These are phyloP conservation scores for Claviceps spartinae DNA, from an alignment of 2,329 filamentous ascomycete genomes.

Conservation along the genomic window DNA sequence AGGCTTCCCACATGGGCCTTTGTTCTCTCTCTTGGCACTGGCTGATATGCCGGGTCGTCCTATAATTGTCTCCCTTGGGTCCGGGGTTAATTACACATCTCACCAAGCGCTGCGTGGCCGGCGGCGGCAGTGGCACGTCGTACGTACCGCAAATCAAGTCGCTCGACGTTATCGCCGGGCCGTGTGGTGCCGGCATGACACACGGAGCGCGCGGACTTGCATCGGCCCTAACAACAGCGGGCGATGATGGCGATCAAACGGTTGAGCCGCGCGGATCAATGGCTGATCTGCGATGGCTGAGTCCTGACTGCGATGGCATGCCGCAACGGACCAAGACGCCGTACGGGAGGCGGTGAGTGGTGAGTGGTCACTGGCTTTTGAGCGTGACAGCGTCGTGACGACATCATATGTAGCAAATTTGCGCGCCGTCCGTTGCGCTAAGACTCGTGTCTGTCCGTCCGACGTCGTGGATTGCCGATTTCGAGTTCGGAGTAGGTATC, in stretches of 20 bases:
- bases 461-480: too few relatives aligned
- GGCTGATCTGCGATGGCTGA: not conserved
- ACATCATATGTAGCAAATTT: too few relatives aligned
- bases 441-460: too few relatives aligned
- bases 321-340: not conserved
- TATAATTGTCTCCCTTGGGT: not conserved
- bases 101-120: not conserved
- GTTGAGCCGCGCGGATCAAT: not conserved
- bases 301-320: not conserved
- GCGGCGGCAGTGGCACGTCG: not conserved
- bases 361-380: not conserved
- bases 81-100: not conserved
- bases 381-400: too few relatives aligned
- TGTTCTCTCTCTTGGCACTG: not conserved
- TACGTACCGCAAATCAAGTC: not conserved
- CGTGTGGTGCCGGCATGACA: not conserved
- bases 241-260: not conserved
- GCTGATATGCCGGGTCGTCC: not conserved
- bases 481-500: too few relatives aligned
- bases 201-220: not conserved
- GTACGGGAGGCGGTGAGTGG: not conserved
- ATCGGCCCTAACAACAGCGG: not conserved
- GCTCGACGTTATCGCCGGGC: not conserved
- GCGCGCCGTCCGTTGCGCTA: too few relatives aligned
- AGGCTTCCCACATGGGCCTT: not conserved